These are phyloP conservation scores for Adansonia gregorii DNA, from an alignment of 441 rosid genomes.

Conservation along the genomic window DNA sequence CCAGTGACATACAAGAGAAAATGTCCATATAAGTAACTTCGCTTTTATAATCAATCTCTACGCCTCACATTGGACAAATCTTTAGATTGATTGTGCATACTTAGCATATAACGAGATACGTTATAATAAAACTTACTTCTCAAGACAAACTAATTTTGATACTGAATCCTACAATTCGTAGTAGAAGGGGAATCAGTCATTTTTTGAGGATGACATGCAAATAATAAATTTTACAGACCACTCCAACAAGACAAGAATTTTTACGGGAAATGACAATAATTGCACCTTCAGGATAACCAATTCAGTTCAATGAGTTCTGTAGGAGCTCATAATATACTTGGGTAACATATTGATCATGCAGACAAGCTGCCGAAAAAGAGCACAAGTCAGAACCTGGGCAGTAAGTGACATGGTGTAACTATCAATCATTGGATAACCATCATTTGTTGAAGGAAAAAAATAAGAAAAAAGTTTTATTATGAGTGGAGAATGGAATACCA, in stretches of 20 bases:
- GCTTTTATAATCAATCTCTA: background rate
- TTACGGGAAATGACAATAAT: background rate
- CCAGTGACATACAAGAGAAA: background rate
- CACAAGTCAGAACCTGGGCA: background rate
- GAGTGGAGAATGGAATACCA: background rate
- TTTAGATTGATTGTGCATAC: background rate
- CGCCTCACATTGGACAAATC: background rate
- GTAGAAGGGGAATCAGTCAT: background rate
- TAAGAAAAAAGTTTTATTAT: background rate
- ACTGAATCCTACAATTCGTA: background rate
- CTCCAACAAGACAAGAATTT: background rate
- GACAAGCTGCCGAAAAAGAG: constrained; percentile 15
- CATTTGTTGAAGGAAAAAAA: background rate
- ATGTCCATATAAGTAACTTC: background rate
- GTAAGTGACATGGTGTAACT: background rate
- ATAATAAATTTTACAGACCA: constrained; percentile 18
- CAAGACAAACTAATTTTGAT: background rate
- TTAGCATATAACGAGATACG: background rate
- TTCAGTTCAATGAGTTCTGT: constrained; percentile 3
- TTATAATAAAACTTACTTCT: background rate
- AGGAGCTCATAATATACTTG: background rate
- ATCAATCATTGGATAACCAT: background rate
- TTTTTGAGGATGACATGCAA: background rate
- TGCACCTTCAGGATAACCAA: constrained; percentile 17
- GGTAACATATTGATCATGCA: constrained; percentile 2